Evolutionary conservation across 352 stramenopile species (phyloP).

Genomic region (Phytophthora cryptogea): DNA sequence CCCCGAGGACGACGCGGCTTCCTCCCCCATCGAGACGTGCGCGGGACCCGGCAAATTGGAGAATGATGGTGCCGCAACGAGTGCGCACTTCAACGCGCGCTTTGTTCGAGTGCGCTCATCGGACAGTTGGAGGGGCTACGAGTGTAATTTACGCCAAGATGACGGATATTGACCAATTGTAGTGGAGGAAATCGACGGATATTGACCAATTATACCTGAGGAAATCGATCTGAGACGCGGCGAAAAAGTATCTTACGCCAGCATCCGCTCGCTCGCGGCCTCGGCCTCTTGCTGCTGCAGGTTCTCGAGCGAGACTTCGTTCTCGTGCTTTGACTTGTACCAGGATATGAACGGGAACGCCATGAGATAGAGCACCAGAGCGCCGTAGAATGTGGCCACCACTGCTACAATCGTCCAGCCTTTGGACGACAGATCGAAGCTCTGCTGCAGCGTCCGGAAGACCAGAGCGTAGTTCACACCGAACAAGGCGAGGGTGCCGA

Average conservation of each 20-base stretch:
- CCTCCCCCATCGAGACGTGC: conserved; percentile 28
- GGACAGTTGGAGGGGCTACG: conserved; percentile 11
- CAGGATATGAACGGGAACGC: conserved; percentile 25
- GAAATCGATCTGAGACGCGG: conserved; percentile 2
- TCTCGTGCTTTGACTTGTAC: conserved; percentile 8
- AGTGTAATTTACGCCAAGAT: conserved; percentile 9
- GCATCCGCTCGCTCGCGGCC: not conserved
- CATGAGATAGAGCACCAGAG: conserved; percentile 26
- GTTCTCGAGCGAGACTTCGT: conserved; percentile 1
- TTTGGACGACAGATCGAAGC: conserved; percentile 26
- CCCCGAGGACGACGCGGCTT: conserved; percentile 8
- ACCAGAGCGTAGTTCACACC: conserved; percentile 69
- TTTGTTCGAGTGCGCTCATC: conserved; percentile 1
- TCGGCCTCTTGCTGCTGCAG: not conserved
- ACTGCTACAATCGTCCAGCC: conserved; percentile 20
- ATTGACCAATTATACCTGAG: conserved; percentile 5
- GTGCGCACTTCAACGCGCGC: conserved; percentile 20
- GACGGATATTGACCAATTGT: conserved; percentile 16
- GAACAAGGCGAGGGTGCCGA: conserved; percentile 52
- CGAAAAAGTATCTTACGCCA: conserved; percentile 9
- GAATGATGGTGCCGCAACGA: conserved; percentile 16
- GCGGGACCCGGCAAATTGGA: conserved; percentile 14
- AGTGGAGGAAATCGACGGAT: not conserved
- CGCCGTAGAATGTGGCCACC: conserved; percentile 19
- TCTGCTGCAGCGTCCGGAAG: conserved; percentile 51